Evolutionary conservation across 2,329 filamentous ascomycete species (phyloP).

Genomic region (Coniochaeta ligniaria): DNA sequence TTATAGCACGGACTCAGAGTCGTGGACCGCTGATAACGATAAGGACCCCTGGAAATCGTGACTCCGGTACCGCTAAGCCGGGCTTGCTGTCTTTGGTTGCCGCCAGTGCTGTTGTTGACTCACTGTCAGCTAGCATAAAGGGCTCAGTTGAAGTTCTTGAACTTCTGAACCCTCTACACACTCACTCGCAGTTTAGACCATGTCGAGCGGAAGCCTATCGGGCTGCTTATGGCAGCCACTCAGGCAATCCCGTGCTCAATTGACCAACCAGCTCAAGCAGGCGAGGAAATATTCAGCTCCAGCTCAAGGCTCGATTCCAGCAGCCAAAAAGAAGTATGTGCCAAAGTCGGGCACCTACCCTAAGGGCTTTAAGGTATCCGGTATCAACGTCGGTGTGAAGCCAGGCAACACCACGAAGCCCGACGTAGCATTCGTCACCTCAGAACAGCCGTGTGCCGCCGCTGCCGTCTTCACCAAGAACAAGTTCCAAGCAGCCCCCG

Average conservation of each 20-base stretch:
- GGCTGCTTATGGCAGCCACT: constrained; percentile 13
- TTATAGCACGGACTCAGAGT: constrained; percentile 8
- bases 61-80: not conserved
- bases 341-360: constrained; percentile 82
- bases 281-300: constrained; percentile 48
- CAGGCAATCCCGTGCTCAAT: constrained; percentile 13
- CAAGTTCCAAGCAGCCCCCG: constrained; percentile 94
- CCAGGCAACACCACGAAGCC: constrained; percentile 84
- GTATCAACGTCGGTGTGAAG: constrained; percentile 89
- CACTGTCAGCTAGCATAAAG: not conserved
- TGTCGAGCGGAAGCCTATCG: constrained; percentile 13
- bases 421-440: constrained; percentile 82
- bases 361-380: constrained; percentile 79
- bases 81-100: not conserved
- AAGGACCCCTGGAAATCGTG: not conserved
- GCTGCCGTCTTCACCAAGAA: constrained; percentile 97
- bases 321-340: constrained; percentile 83
- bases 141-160: not conserved
- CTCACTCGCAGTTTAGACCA: not conserved
- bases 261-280: constrained; percentile 9
- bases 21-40: constrained; percentile 1
- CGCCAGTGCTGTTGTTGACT: not conserved
- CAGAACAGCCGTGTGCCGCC: constrained; percentile 76
- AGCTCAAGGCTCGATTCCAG: constrained; percentile 54
- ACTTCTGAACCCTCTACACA: not conserved